Evolutionary conservation across 1,284 basidiomycete species (phyloP), one percentile per base, ranked within the genome.

Genomic region (Melampsora abietis-canadensis): DNA sequence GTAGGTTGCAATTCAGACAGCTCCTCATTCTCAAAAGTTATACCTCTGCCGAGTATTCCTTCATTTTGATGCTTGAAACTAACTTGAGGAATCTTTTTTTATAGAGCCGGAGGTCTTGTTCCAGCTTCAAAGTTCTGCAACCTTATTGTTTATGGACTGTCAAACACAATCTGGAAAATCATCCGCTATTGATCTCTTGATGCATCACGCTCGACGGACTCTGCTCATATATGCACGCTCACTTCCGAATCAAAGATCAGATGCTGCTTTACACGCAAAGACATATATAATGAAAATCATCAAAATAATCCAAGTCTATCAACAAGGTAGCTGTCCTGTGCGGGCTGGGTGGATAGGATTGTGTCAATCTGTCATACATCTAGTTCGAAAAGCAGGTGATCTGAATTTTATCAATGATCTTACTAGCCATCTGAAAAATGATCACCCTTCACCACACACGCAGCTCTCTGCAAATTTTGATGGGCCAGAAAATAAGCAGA

Each of bases 331-430:
- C 51, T 27, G 27, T 27, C 27, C 27, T 27, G 27, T 27, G 27
- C 0, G 27, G 27, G 21, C 59, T 47, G 68, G 68, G 57, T 69
- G 68, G 68, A 60, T 27, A 69, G 59, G 59, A 59, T 57, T 69
- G 37, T 69, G 68, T 46, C 57, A 69, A 31, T 54, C 34, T 31
- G 34, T 69, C n/a, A 69, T 69, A 31, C 57, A 46, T 19, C 51
- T 69, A 69, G 68, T 60, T 61, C 68, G 68, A 46, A 69, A 69
- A 57, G 59, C 51, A 31, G 68, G 59, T 31, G 68, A 69, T 61
- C 27, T 62, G 34, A 60, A 69, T 61, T 44, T 69, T n/a, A 27
- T 27, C 27, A 27, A 27, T 27, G 27, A 27, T 27, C 27, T 27
- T 27, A 27, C 27, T 27, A 27, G 27, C 27, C 62, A 61, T 30